Conservation (phyloP, 192 early-diverging fungal species). For the Linnemannia exigua region DNA sequence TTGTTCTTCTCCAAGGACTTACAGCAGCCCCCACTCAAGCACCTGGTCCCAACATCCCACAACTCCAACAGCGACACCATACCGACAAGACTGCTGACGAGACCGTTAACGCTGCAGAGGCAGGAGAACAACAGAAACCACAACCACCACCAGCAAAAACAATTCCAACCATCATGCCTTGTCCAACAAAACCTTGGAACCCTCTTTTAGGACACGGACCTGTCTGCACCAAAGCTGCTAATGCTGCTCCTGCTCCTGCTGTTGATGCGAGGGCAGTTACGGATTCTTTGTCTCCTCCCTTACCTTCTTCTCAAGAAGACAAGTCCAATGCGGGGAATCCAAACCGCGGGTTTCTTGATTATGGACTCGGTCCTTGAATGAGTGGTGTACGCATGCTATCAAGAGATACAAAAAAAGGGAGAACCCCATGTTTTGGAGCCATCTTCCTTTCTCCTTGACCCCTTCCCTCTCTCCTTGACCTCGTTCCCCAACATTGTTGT, state of each 20-base stretch:
- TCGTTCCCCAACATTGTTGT: too few species aligned
- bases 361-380: conserved; percentile 1
- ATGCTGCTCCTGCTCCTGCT: too few species aligned
- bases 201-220: neutral
- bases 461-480: too few species aligned
- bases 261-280: too few species aligned
- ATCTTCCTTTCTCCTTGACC: too few species aligned
- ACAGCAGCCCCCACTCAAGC: neutral
- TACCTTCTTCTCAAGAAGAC: too few species aligned
- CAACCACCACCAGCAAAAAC: neutral
- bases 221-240: neutral
- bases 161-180: neutral
- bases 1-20: neutral
- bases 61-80: neutral
- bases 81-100: neutral
- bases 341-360: neutral
- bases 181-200: neutral
- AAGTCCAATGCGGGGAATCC: neutral
- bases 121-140: neutral
- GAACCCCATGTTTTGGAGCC: too few species aligned
- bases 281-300: too few species aligned
- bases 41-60: neutral
- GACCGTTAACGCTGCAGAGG: neutral
- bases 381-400: too few species aligned
- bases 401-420: too few species aligned